Evolutionary conservation across 495 filamentous ascomycete genomes (phyloP).

Genomic region (Clohesyomyces aquaticus): DNA sequence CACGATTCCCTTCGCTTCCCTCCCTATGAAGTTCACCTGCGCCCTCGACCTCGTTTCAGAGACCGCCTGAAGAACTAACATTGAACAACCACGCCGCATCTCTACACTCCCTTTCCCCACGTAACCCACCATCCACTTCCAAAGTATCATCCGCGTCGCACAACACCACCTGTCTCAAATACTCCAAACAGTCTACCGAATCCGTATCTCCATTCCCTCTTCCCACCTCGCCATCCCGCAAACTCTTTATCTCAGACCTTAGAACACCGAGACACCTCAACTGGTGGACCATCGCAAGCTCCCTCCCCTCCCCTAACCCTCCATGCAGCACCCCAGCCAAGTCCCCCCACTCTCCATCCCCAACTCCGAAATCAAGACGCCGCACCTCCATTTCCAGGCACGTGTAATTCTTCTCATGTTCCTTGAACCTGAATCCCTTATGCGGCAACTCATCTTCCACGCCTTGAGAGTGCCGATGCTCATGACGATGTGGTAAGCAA

Average conservation of each 20-base stretch:
- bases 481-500: background rate
- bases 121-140: slow-evolving; percentile 8
- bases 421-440: slow-evolving; percentile 8
- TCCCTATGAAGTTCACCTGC: no score
- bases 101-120: slow-evolving; percentile 21
- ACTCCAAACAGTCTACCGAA: slow-evolving; percentile 30
- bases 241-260: slow-evolving; percentile 8
- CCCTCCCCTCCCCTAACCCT: slow-evolving; percentile 2
- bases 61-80: slow-evolving; percentile 21
- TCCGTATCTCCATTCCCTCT: background rate
- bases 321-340: no score
- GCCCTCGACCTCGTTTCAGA: no score
- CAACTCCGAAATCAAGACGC: no score
- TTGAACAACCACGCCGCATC: slow-evolving; percentile 24
- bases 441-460: background rate
- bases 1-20: no score
- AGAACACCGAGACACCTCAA: slow-evolving; percentile 12
- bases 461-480: background rate
- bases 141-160: slow-evolving; percentile 26
- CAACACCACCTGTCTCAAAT: slow-evolving; percentile 11
- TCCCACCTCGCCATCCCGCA: background rate
- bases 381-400: slow-evolving; percentile 22
- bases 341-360: no score
- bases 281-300: slow-evolving; percentile 25
- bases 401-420: slow-evolving; percentile 18